Conservation (phyloP, 2,329 filamentous ascomycete genomes). For the Diaporthe caulivora region DNA sequence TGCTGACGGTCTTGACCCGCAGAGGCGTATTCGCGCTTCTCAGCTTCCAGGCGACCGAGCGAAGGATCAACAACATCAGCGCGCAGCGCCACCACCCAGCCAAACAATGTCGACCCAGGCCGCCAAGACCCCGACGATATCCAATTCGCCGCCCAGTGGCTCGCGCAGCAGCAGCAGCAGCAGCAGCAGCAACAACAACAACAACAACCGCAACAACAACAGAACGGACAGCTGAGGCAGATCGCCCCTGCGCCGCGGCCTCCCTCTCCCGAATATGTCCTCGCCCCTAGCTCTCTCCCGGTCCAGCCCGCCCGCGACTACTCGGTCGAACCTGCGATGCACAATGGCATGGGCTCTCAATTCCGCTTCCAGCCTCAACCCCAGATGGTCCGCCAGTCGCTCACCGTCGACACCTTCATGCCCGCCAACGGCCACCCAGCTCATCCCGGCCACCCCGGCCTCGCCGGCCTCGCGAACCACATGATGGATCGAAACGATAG, state of each 20-base stretch:
- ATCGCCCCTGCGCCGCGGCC: conserved; percentile 56
- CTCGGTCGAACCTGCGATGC: conserved; percentile 63
- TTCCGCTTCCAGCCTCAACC: conserved; percentile 55
- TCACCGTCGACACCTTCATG: conserved; percentile 67
- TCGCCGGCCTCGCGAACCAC: conserved; percentile 54
- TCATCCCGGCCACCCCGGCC: conserved; percentile 33
- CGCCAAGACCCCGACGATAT: conserved; percentile 58
- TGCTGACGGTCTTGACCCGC: conserved; percentile 30
- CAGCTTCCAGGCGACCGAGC: conserved; percentile 36
- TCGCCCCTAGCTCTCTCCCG: conserved; percentile 63
- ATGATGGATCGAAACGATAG: conserved; percentile 71
- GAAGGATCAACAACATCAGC: conserved; percentile 61
- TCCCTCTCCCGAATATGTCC: conserved; percentile 70
- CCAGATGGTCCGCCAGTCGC: conserved; percentile 59
- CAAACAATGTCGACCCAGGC: conserved; percentile 61
- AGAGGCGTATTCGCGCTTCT: conserved; percentile 39
- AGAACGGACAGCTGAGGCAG: conserved; percentile 57
- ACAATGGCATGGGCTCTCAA: conserved; percentile 53
- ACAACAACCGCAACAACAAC: conserved; percentile 25
- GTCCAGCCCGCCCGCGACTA: conserved; percentile 57
- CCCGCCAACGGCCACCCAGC: conserved; percentile 34
- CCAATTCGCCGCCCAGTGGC: conserved; percentile 62
- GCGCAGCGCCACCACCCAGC: conserved; percentile 65
- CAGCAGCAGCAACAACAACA: conserved; percentile 48
- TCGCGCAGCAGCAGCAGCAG: conserved; percentile 43